Conservation (phyloP, 2,329 filamentous ascomycete genomes). For the Alternaria hordeiaustralica region DNA sequence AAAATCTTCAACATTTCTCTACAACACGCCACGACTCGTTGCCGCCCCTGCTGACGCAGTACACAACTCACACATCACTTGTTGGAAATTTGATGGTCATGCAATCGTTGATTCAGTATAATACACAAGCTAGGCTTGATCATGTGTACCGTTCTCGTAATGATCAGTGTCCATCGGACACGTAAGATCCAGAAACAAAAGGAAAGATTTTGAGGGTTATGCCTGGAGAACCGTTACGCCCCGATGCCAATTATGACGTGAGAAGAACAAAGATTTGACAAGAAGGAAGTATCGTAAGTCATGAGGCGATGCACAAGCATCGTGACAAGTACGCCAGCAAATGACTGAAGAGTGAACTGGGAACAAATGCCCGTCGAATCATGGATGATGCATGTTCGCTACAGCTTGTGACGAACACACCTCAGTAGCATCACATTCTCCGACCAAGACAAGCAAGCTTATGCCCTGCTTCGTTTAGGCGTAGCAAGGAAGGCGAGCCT, state of each 20-base stretch:
- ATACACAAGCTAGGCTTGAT: slow-evolving; percentile 24
- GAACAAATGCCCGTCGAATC: background rate
- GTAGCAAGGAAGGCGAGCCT: slow-evolving; percentile 48
- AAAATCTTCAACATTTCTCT: no score
- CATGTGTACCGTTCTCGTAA: slow-evolving; percentile 19
- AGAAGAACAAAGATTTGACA: slow-evolving; percentile 10
- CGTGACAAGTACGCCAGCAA: slow-evolving; percentile 15
- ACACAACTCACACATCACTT: background rate
- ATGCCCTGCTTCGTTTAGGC: slow-evolving; percentile 46
- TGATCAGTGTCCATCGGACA: slow-evolving; percentile 21
- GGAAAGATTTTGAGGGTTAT: slow-evolving; percentile 15
- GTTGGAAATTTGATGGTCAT: background rate
- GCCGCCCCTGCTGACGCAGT: background rate
- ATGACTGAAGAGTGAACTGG: background rate
- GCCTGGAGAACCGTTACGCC: slow-evolving; percentile 11
- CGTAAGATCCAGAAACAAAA: slow-evolving; percentile 11
- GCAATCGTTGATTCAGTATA: slow-evolving; percentile 18
- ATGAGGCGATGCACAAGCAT: background rate
- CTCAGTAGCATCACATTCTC: background rate
- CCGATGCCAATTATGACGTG: slow-evolving; percentile 14
- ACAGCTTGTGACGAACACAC: background rate
- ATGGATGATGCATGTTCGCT: background rate
- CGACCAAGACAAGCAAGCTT: background rate
- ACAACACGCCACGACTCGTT: no score
- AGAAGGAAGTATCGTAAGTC: slow-evolving; percentile 9